Conservation (phyloP, 2,329 filamentous ascomycete species). For the Botrytis pseudocinerea region DNA sequence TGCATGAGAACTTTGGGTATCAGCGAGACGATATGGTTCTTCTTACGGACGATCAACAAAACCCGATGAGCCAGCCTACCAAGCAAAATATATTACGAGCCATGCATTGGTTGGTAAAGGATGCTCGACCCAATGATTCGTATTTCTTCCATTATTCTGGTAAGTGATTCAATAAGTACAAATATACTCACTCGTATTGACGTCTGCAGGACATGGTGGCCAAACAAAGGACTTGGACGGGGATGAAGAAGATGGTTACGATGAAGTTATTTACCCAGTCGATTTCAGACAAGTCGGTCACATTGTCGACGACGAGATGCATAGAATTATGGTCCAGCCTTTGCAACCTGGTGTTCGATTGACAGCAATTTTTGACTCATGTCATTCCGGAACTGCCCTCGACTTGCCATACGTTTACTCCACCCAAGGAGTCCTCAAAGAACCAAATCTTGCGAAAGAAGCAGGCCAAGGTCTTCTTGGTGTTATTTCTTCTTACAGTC, state of each 20-base stretch:
- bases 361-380: conserved; percentile 69
- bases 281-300: conserved; percentile 79
- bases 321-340: conserved; percentile 72
- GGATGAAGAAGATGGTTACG: conserved; percentile 78
- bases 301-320: conserved; percentile 83
- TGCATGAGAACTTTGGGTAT: conserved; percentile 88
- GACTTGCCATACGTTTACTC: conserved; percentile 70
- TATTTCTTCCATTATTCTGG: conserved; percentile 98
- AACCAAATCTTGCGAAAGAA: conserved; percentile 67
- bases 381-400: conserved; percentile 66
- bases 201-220: conserved; percentile 68
- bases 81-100: conserved; percentile 93
- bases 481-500: conserved; percentile 62
- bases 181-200: conserved; percentile 27
- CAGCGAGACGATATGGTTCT: conserved; percentile 96
- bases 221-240: conserved; percentile 78
- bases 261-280: conserved; percentile 82
- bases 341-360: conserved; percentile 80
- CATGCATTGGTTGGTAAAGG: conserved; percentile 98
- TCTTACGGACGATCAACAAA: conserved; percentile 94
- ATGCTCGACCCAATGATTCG: conserved; percentile 87
- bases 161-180: conserved; percentile 45
- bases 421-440: conserved; percentile 67
- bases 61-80: conserved; percentile 94
- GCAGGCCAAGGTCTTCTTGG: conserved; percentile 63